Conservation (phyloP, 768 basidiomycete genomes). For the Butyriboletus loyo region DNA sequence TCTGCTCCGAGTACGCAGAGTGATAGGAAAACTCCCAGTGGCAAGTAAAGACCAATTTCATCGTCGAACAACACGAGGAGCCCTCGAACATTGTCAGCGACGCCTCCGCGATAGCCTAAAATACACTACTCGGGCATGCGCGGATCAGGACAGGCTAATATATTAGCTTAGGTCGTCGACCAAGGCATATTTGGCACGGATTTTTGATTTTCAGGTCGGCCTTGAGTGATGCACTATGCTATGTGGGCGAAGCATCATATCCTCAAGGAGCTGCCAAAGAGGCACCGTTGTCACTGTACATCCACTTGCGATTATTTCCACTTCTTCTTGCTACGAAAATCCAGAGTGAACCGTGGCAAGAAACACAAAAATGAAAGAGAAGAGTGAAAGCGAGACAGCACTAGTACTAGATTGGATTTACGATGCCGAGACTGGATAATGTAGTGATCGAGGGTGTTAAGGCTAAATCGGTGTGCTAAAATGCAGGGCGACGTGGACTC, state of each 20-base stretch:
- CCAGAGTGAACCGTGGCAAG: conserved; percentile 13
- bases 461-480: conserved; percentile 15
- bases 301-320: conserved; percentile 7
- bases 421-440: conserved; percentile 26
- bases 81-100: too few relatives aligned
- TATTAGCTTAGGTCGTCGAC: too few relatives aligned
- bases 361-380: neutral
- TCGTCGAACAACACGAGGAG: too few relatives aligned
- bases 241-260: too few relatives aligned
- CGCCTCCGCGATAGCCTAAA: too few relatives aligned
- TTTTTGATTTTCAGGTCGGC: neutral
- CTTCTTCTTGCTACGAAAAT: conserved; percentile 8
- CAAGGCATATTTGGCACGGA: neutral
- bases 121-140: too few relatives aligned
- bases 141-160: too few relatives aligned
- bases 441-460: conserved; percentile 15
- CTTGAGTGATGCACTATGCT: too few relatives aligned
- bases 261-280: neutral
- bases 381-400: conserved; percentile 3
- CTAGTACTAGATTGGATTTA: conserved; percentile 28
- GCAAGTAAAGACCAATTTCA: too few relatives aligned
- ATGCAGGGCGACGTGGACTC: conserved; percentile 13
- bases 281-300: neutral
- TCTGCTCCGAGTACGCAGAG: too few relatives aligned
- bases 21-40: too few relatives aligned